A percentile compares a stretch with the other conserved stretches of the same genome.
Evolutionary conservation across 495 filamentous ascomycete genomes (phyloP).

Genomic region (Daldinia childiae): DNA sequence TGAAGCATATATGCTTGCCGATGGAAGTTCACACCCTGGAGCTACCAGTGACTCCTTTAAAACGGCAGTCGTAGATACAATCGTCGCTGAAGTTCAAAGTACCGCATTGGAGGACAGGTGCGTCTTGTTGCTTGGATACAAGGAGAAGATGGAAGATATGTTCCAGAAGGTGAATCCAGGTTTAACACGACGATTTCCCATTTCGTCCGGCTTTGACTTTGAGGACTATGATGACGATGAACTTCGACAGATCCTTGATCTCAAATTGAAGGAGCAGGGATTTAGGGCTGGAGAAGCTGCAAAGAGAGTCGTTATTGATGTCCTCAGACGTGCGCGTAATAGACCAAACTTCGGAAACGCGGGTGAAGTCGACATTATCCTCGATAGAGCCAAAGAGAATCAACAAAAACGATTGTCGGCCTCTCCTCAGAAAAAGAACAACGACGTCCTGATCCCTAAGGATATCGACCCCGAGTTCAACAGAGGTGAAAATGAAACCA

Average conservation of each 20-base stretch:
- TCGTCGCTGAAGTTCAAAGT: constrained; percentile 85
- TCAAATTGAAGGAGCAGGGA: constrained; percentile 62
- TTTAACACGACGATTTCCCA: constrained; percentile 72
- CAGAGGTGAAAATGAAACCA: constrained; percentile 60
- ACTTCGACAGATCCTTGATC: constrained; percentile 64
- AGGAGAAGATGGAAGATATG: constrained; percentile 79
- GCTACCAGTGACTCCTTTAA: constrained; percentile 64
- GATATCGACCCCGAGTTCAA: constrained; percentile 78
- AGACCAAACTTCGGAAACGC: constrained; percentile 69
- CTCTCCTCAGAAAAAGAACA: constrained; percentile 19
- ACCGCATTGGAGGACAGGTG: constrained; percentile 80
- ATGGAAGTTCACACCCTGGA: constrained; percentile 64
- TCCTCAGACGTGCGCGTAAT: constrained; percentile 62
- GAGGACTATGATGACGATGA: constrained; percentile 73
- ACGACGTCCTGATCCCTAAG: constrained; percentile 59
- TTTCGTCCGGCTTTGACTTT: constrained; percentile 72
- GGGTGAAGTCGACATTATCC: constrained; percentile 71
- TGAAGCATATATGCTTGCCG: constrained; percentile 75
- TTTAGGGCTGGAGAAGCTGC: constrained; percentile 56
- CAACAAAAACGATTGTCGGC: constrained; percentile 62
- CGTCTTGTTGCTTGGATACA: constrained; percentile 79
- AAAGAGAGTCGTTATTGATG: constrained; percentile 57
- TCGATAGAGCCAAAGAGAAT: constrained; percentile 66
- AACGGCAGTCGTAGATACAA: constrained; percentile 75
- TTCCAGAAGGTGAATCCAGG: constrained; percentile 85